Base-by-base conservation (phyloP, 257 asterid species). In the Petunia secreta region DNA sequence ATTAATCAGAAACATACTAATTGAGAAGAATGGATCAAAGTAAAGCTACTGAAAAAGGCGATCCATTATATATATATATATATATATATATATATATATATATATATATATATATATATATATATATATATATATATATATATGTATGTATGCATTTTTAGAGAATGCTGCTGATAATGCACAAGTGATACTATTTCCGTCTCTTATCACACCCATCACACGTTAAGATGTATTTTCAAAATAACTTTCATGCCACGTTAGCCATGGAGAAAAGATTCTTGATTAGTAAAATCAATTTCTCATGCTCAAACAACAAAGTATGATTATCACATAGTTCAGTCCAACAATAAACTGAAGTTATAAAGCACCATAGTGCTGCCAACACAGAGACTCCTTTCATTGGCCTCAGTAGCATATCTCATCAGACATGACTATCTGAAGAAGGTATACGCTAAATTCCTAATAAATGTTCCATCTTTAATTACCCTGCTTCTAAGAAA, bases 1-100 rank as follows among this genome's bases (percentile, higher is more conserved):
- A 50, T 50, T 7, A 7, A 4, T 50, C 62, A 50, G 46, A 73
- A 71, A 50, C 77, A 73, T 73, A 36, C 1, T 10, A 34, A 48
- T 5, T 36, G 46, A 73, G 50, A 44, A 73, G 44, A 50, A 62
- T 73, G 60, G 77, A 73, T 73, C 77, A 52, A 73, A 73, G 59
- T 71, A 71, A 73, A 50, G 25, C 46, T 44, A 73, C 14, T 73
- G 77, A 50, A 50, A 44, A 34, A 50, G 50, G 62, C 7, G 14
- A 36, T 8, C 58, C 60, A 36, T 50, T 50, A 36, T 25, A 25
- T 25, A 25, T 25, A 25, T 25, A 25, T 25, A 25, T 25, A 25
- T 25, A 25, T 25, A 25, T 25, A 25, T 25, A 25, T 25, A 25
- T 25, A 25, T 25, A 25, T 25, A 1, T 16, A 10, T 50, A 25